Percentiles rank a stretch among this genome's conserved stretches.
Conservation (phyloP, 2,329 filamentous ascomycete species). For the Chaetomium sp. region DNA sequence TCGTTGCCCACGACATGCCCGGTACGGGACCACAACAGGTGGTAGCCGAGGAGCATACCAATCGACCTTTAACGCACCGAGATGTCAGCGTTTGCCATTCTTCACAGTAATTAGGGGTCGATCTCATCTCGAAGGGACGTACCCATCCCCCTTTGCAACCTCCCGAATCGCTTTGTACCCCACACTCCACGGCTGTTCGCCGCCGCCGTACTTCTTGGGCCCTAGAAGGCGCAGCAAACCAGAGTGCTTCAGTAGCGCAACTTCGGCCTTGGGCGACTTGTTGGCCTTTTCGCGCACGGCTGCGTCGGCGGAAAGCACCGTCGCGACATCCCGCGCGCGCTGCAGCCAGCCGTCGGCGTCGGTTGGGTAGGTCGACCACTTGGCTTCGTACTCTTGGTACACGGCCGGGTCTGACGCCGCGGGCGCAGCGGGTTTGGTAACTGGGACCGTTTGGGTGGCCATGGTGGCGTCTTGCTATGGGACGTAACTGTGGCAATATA, state of each 20-base stretch:
- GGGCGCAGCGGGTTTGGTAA: slow-evolving; percentile 6
- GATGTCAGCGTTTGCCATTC: not conserved
- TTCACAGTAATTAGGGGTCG: not conserved
- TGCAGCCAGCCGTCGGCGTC: slow-evolving; percentile 33
- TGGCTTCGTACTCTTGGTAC: slow-evolving; percentile 32
- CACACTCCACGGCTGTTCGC: slow-evolving; percentile 39
- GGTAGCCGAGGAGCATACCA: slow-evolving; percentile 60
- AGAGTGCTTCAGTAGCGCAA: slow-evolving; percentile 36
- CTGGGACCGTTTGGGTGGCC: not conserved
- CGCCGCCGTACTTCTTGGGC: slow-evolving; percentile 36
- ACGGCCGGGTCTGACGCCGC: slow-evolving; percentile 31
- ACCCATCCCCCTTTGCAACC: slow-evolving; percentile 59
- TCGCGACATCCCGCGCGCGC: slow-evolving; percentile 34
- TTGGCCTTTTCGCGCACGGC: slow-evolving; percentile 32
- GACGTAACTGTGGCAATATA: too few species aligned
- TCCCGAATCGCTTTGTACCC: slow-evolving; percentile 55
- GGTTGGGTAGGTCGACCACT: slow-evolving; percentile 31
- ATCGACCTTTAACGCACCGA: slow-evolving; percentile 37
- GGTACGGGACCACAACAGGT: slow-evolving; percentile 57
- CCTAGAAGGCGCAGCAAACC: slow-evolving; percentile 36
- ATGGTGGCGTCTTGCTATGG: not conserved
- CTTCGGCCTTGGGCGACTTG: slow-evolving; percentile 35
- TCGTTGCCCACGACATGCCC: slow-evolving; percentile 54
- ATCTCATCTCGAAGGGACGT: not conserved
- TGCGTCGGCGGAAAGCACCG: slow-evolving; percentile 31